These are phyloP conservation scores for Coemansia asiatica DNA, from an alignment of 192 early-diverging fungal genomes.

Conservation along the genomic window DNA sequence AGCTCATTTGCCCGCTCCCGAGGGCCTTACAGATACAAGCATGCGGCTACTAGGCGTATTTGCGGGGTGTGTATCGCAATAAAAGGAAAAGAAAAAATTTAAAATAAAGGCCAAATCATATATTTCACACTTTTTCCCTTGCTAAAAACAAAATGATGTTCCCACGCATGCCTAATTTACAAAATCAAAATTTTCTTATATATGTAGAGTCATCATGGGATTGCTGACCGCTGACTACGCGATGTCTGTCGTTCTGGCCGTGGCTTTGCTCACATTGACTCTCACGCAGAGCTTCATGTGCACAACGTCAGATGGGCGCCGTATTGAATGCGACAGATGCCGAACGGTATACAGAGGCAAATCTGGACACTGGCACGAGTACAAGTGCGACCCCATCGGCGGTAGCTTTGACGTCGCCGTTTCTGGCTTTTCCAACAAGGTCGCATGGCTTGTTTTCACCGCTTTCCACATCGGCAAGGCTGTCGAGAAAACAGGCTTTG, in stretches of 20 bases:
- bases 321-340: constrained; percentile 59
- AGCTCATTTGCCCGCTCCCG: constrained; percentile 36
- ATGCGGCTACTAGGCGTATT: constrained; percentile 54
- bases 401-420: constrained; percentile 63
- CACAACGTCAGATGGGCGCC: constrained; percentile 49
- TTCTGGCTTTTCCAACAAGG: constrained; percentile 63
- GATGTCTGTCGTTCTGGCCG: constrained; percentile 58
- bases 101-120: too few relatives aligned
- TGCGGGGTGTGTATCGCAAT: constrained; percentile 18
- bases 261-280: constrained; percentile 59
- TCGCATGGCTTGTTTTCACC: constrained; percentile 70
- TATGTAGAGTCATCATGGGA: constrained; percentile 54
- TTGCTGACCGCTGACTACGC: constrained; percentile 56
- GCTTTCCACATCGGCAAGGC: constrained; percentile 76
- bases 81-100: too few relatives aligned
- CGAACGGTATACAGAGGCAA: constrained; percentile 31
- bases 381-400: constrained; percentile 60
- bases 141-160: background rate
- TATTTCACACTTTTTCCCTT: too few relatives aligned
- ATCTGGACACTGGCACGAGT: constrained; percentile 41
- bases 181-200: background rate
- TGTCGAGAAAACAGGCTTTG: constrained; percentile 63
- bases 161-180: background rate
- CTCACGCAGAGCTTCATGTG: constrained; percentile 65
- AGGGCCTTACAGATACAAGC: constrained; percentile 29